Percentiles rank a stretch among this genome's conserved stretches.
Conservation (phyloP, 2,329 filamentous ascomycete genomes). For the Cercospora sp. region DNA sequence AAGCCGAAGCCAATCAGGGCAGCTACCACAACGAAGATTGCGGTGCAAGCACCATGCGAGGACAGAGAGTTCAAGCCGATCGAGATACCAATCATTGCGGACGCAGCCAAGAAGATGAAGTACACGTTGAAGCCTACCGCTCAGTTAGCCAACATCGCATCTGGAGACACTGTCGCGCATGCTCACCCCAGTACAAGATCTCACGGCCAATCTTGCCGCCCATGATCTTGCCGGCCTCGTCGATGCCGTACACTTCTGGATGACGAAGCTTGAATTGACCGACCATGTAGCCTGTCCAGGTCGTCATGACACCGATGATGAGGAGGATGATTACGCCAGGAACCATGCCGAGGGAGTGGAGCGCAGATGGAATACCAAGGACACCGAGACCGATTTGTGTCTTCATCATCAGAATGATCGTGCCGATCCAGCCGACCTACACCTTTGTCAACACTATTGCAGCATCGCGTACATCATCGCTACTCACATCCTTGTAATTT, state of each 20-base stretch:
- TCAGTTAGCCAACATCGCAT: background rate
- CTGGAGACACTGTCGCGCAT: background rate
- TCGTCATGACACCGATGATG: conserved; percentile 46
- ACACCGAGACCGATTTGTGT: conserved; percentile 50
- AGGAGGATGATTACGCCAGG: conserved; percentile 51
- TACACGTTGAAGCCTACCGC: conserved; percentile 18
- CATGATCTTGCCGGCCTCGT: conserved; percentile 56
- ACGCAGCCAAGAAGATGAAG: conserved; percentile 39
- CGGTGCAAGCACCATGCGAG: conserved; percentile 40
- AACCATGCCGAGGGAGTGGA: conserved; percentile 48
- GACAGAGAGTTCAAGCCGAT: conserved; percentile 35
- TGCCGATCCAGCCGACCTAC: conserved; percentile 45
- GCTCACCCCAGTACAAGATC: conserved; percentile 41
- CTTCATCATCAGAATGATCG: conserved; percentile 49
- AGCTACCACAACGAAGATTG: conserved; percentile 44
- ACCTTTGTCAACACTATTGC: background rate
- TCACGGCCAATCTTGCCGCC: conserved; percentile 56
- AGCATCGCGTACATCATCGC: background rate
- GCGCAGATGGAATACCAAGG: conserved; percentile 50
- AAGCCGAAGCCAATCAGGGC: conserved; percentile 44
- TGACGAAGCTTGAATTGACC: conserved; percentile 57
- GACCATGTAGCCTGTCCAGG: conserved; percentile 53
- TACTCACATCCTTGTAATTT: conserved; percentile 30
- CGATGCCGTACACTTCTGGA: conserved; percentile 58
- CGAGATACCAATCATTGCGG: conserved; percentile 37